These are phyloP conservation scores for Salix suchowensis DNA, from an alignment of 345 rosid species.

Conservation along the genomic window DNA sequence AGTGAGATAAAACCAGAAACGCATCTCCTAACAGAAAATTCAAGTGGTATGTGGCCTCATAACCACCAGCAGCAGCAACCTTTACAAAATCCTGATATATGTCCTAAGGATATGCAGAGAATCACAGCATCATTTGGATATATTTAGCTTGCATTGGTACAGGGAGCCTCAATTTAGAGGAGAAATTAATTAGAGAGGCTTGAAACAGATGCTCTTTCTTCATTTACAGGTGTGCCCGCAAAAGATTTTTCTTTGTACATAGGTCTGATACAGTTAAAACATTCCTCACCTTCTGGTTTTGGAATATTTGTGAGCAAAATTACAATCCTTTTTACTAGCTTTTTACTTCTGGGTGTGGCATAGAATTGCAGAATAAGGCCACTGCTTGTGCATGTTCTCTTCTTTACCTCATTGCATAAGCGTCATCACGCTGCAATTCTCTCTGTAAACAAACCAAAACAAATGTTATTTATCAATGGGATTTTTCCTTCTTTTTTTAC, in stretches of 20 bases:
- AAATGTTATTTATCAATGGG: slow-evolving; percentile 17
- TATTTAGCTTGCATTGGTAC: slow-evolving; percentile 19
- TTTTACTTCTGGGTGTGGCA: slow-evolving; percentile 24
- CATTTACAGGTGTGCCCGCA: slow-evolving; percentile 27
- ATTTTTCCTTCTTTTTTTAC: neutral
- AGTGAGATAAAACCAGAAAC: slow-evolving; percentile 72
- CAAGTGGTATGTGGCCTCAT: slow-evolving; percentile 49
- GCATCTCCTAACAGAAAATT: slow-evolving; percentile 36
- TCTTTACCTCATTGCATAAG: slow-evolving; percentile 28
- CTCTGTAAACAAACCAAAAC: slow-evolving; percentile 24
- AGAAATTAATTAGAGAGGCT: neutral
- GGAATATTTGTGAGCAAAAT: slow-evolving; percentile 21
- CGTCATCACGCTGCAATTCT: slow-evolving; percentile 25
- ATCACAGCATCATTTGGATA: slow-evolving; percentile 37
- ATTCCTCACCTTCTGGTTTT: slow-evolving; percentile 21
- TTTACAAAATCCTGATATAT: slow-evolving; percentile 28
- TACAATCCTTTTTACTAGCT: slow-evolving; percentile 3
- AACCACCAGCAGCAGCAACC: slow-evolving; percentile 47
- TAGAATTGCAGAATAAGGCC: slow-evolving; percentile 36
- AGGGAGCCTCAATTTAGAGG: neutral
- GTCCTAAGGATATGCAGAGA: slow-evolving; percentile 34
- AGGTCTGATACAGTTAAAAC: slow-evolving; percentile 32
- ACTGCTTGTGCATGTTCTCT: slow-evolving; percentile 19
- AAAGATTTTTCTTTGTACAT: slow-evolving; percentile 24
- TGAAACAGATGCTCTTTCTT: slow-evolving; percentile 10